Base-by-base conservation (phyloP, 192 early-diverging fungal genomes). In the Podila epigama region DNA sequence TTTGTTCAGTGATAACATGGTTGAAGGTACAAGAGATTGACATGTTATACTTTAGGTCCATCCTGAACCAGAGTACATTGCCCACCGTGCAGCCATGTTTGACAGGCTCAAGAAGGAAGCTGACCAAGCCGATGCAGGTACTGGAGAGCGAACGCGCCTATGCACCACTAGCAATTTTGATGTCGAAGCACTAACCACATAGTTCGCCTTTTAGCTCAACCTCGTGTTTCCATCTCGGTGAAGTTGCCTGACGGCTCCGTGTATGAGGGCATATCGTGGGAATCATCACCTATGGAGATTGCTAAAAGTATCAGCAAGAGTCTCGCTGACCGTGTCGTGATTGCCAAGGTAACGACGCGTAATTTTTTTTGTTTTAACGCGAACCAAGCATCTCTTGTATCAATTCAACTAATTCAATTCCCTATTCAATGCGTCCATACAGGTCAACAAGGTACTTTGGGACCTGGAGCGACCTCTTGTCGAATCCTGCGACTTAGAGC, bases 281-380 rank as follows among this genome's bases (percentile, higher is more conserved):
- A 99, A 70, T 97, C 97, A 52, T 94, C 93, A 6, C 96, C 97
- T 3, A 84, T 98, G 85, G 89, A 91, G n/a, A 93, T 99, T 84
- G 97, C 96, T 4, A 87, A 87, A 58, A 69, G 78, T 12, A 92
- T 98, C 72, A 85, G 90, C 62, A 99, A 97, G 79, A 96, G 95
- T 36, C 86, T 99, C n/a, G 84, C 91, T 34, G 94, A 98, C 79
- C 86, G 90, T 32, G 82, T 92, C 25, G 94, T 98, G n/a, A 95
- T 98, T 80, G 91, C 96, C 51, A 99, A 99, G 89, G 93, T 91
- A 51, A 13, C 48, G 22, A 51, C 6, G 4, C 25, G 5, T 40
- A 64, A n/a, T n/a, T n/a, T n/a, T n/a, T n/a, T n/a, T n/a, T n/a
- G n/a, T n/a, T n/a, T n/a, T n/a, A n/a, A n/a, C n/a, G n/a, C n/a